A percentile compares a stretch with the other conserved stretches of the same genome.
phyloP scores from a whole-genome alignment of 495 filamentous ascomycete genomes.

The Penicillium simplicissimum region DNA sequence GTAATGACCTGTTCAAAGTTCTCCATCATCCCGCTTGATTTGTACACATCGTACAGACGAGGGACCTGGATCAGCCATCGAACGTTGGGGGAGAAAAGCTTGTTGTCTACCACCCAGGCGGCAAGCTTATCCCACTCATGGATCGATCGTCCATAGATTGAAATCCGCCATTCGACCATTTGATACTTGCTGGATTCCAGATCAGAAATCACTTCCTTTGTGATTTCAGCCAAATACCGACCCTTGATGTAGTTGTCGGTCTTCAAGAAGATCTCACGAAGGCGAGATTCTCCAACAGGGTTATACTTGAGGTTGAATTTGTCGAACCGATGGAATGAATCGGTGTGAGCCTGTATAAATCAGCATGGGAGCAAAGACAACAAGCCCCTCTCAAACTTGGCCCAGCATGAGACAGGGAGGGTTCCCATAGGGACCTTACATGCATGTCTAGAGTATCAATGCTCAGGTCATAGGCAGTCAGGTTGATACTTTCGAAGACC shows the following conservation, averaged over 20 bases:
- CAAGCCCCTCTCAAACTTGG: not conserved
- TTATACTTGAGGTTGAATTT: constrained; percentile 99
- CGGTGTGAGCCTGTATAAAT: constrained; percentile 75
- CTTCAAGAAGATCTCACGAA: constrained; percentile 96
- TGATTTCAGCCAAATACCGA: constrained; percentile 94
- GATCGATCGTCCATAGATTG: constrained; percentile 86
- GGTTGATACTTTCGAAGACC: constrained; percentile 95
- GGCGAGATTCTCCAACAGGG: constrained; percentile 89
- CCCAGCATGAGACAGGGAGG: not conserved
- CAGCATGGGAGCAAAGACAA: not conserved
- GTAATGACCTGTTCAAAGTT: constrained; percentile 88
- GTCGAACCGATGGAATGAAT: constrained; percentile 98
- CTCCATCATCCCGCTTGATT: constrained; percentile 78
- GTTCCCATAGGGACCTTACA: constrained; percentile 51
- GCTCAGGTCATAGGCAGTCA: constrained; percentile 96
- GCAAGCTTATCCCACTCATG: constrained; percentile 98
- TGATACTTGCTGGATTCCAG: constrained; percentile 98
- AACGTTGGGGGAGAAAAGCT: constrained; percentile 94
- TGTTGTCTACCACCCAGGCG: constrained; percentile 98
- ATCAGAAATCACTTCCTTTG: constrained; percentile 96
- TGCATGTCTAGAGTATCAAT: constrained; percentile 99
- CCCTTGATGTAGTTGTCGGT: constrained; percentile 98
- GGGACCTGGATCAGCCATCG: constrained; percentile 97
- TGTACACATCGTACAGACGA: constrained; percentile 94
- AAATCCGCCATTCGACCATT: constrained; percentile 99